Percentiles rank a stretch among this genome's conserved stretches.
phyloP scores from a whole-genome alignment of 2,329 filamentous ascomycete genomes.

The Clarireedia hainanense region DNA sequence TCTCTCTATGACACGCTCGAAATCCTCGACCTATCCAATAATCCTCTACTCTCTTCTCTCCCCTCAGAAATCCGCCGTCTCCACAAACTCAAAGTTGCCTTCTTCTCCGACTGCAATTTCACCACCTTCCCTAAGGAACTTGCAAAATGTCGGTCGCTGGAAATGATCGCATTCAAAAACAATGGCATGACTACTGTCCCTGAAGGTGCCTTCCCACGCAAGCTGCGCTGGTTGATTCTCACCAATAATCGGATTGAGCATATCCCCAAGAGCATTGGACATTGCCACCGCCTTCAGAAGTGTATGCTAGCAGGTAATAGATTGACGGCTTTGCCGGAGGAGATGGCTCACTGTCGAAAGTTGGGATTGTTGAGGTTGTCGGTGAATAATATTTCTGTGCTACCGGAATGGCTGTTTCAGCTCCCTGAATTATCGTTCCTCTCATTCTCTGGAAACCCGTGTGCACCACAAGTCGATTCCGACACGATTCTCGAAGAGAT shows the following conservation, averaged over 20 bases:
- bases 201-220: conserved; percentile 35
- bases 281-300: conserved; percentile 37
- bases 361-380: conserved; percentile 38
- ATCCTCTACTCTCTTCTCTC: conserved; percentile 32
- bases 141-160: conserved; percentile 36
- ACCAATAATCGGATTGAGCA: conserved; percentile 36
- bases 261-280: conserved; percentile 36
- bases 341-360: conserved; percentile 37
- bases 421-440: conserved; percentile 40
- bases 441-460: conserved; percentile 41
- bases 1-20: conserved; percentile 35
- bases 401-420: conserved; percentile 38
- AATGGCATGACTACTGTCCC: conserved; percentile 38
- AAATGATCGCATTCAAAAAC: conserved; percentile 41
- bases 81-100: conserved; percentile 37
- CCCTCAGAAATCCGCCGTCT: conserved; percentile 34
- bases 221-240: conserved; percentile 40
- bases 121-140: conserved; percentile 35
- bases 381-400: conserved; percentile 32
- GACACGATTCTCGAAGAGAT: conserved; percentile 31
- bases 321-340: conserved; percentile 33
- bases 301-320: conserved; percentile 42
- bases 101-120: conserved; percentile 41
- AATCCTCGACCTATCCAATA: conserved; percentile 42
- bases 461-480: conserved; percentile 25